These are phyloP conservation scores for Gillenia trifoliata DNA, from an alignment of 306 rosid species.

Conservation along the genomic window DNA sequence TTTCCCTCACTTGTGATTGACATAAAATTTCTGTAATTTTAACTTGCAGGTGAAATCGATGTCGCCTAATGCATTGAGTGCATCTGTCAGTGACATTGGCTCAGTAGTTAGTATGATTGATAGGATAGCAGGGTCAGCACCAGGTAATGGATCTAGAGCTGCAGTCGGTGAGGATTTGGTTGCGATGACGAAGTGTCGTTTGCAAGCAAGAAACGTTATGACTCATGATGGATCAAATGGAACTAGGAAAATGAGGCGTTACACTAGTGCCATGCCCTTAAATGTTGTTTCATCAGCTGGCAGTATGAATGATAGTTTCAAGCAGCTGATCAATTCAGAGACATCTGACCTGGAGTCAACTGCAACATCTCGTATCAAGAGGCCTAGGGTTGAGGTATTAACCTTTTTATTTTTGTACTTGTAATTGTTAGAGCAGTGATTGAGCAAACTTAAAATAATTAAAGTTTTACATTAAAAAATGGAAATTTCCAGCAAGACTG, in stretches of 20 bases:
- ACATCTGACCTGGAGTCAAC: constrained; percentile 68
- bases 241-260: constrained; percentile 77
- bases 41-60: constrained; percentile 73
- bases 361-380: constrained; percentile 68
- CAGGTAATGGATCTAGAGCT: constrained; percentile 92
- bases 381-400: constrained; percentile 66
- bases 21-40: background rate
- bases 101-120: constrained; percentile 90
- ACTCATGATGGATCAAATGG: constrained; percentile 76
- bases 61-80: constrained; percentile 57
- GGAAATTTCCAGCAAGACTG: background rate
- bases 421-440: too few species aligned
- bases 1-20: background rate
- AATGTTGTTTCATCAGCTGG: constrained; percentile 65
- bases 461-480: background rate
- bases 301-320: constrained; percentile 57
- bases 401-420: background rate
- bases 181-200: constrained; percentile 86
- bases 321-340: constrained; percentile 49
- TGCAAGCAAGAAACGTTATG: constrained; percentile 63
- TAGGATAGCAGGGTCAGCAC: constrained; percentile 93
- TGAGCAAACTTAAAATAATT: background rate
- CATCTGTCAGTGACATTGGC: constrained; percentile 77
- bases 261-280: constrained; percentile 69
- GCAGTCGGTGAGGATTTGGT: constrained; percentile 96